phyloP scores from a whole-genome alignment of 1,284 basidiomycete genomes.

The Kalmanozyma brasiliensis region DNA sequence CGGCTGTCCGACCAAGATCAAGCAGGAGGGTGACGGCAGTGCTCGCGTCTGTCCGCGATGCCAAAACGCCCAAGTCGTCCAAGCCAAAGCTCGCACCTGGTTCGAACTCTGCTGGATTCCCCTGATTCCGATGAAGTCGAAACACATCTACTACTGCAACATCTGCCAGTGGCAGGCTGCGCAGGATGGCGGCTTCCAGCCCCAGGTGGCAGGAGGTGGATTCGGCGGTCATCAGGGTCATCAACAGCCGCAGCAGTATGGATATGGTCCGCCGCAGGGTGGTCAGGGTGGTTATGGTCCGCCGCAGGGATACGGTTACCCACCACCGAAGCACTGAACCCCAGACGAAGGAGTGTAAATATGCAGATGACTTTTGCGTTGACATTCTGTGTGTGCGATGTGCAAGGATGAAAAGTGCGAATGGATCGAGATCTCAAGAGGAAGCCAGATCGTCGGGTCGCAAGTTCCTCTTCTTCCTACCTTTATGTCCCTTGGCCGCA shows the following conservation, averaged over 20 bases:
- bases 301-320: slow-evolving; percentile 49
- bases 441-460: slow-evolving; percentile 37
- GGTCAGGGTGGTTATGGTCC: slow-evolving; percentile 53
- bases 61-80: slow-evolving; percentile 65
- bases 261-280: slow-evolving; percentile 43
- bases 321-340: slow-evolving; percentile 46
- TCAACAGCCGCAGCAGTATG: slow-evolving; percentile 49
- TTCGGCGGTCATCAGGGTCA: slow-evolving; percentile 38
- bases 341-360: no score
- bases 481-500: slow-evolving; percentile 61
- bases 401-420: background rate
- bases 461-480: slow-evolving; percentile 47
- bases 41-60: slow-evolving; percentile 65
- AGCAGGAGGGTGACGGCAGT: slow-evolving; percentile 60
- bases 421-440: background rate
- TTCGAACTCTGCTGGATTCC: slow-evolving; percentile 67
- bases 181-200: slow-evolving; percentile 59
- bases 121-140: slow-evolving; percentile 56
- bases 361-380: no score
- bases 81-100: slow-evolving; percentile 61
- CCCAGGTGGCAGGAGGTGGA: slow-evolving; percentile 44
- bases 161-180: slow-evolving; percentile 64
- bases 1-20: slow-evolving; percentile 65
- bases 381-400: no score
- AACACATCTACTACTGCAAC: slow-evolving; percentile 63